Conservation (phyloP, 2,329 filamentous ascomycete genomes). For the Aspergillus fischeri region DNA sequence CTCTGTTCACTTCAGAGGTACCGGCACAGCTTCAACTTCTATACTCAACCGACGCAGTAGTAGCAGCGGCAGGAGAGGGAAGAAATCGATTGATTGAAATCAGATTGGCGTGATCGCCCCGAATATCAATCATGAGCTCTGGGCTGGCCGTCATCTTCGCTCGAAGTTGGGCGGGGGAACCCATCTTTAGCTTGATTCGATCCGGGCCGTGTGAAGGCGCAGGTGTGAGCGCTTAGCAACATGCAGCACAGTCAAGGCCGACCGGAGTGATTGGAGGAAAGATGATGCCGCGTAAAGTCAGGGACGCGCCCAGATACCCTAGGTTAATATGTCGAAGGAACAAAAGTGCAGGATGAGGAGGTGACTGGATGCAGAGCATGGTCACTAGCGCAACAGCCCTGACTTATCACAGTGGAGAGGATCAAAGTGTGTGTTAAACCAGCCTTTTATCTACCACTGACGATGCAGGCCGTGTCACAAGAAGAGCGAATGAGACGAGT, state of each 20-base stretch:
- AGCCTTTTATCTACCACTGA: background rate
- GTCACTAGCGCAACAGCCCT: slow-evolving; percentile 19
- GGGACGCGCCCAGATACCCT: slow-evolving; percentile 3
- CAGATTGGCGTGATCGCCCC: slow-evolving; percentile 15
- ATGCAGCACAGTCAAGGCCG: slow-evolving; percentile 13
- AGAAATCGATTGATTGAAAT: slow-evolving; percentile 8
- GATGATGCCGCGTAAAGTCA: slow-evolving; percentile 1
- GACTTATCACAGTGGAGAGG: slow-evolving; percentile 32
- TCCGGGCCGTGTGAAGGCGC: slow-evolving; percentile 14
- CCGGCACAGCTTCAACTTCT: background rate
- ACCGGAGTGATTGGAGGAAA: slow-evolving; percentile 14
- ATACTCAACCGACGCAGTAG: slow-evolving; percentile 2
- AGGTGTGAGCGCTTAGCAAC: slow-evolving; percentile 32
- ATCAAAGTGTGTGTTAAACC: background rate
- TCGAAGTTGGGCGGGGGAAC: slow-evolving; percentile 15
- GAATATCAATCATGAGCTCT: slow-evolving; percentile 29
- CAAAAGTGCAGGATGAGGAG: background rate
- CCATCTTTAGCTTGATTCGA: slow-evolving; percentile 7
- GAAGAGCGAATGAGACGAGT: slow-evolving; percentile 11
- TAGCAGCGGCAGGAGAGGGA: slow-evolving; percentile 18
- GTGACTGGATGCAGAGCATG: slow-evolving; percentile 24
- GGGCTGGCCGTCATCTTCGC: slow-evolving; percentile 9
- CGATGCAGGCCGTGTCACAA: slow-evolving; percentile 20
- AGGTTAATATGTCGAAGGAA: slow-evolving; percentile 1
- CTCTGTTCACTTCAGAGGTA: background rate